Evolutionary conservation across 2,329 filamentous ascomycete genomes (phyloP), one percentile per base, ranked within the genome.

Genomic region (Venturiaceae sp.): DNA sequence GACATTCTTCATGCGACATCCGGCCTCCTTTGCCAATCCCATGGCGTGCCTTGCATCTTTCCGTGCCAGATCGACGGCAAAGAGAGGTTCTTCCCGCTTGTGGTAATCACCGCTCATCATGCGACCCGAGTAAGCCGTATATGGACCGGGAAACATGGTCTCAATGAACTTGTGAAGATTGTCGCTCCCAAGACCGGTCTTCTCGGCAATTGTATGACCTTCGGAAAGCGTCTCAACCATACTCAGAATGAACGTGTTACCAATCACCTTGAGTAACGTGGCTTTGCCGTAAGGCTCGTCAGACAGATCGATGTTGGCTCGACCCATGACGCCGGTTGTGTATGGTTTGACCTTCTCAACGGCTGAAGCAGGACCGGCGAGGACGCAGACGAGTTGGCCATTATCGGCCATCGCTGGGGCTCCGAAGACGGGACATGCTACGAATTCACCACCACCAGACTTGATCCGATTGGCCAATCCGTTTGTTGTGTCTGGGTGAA

Each of bases 161-260:
- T 87, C 82, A 60, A 95, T 77, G 67, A 91, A 87, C 47, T 83
- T 71, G 69, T 92, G 84, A 60, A 95, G 72, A 37, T 84, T 82
- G 1, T 85, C 82, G 0, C 79, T 79, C 2, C 89, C 90, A 2
- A 96, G 75, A 0, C 90, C 90, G 0, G 82, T 80, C 72, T 92
- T 92, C 71, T 96, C 90, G 5, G 90, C 90, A 5, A 91, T 73
- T 1, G 87, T 83, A 67, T 92, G 82, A 5, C 85, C 87, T 74
- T 95, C 90, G 1, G 88, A 84, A 3, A 96, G 75, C 55, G 88
- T 81, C 67, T 91, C 86, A 26, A 92, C 82, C 81, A 92, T 92
- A 74, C 88, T 88, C 41, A 95, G 70, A 65, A 96, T 80, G 69
- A 96, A 92, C 0, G 87, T 89, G 72, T 96, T 96, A 59, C 92